Evolutionary conservation across 2,329 filamentous ascomycete genomes (phyloP).

Genomic region (Gaeumannomyces sp.): DNA sequence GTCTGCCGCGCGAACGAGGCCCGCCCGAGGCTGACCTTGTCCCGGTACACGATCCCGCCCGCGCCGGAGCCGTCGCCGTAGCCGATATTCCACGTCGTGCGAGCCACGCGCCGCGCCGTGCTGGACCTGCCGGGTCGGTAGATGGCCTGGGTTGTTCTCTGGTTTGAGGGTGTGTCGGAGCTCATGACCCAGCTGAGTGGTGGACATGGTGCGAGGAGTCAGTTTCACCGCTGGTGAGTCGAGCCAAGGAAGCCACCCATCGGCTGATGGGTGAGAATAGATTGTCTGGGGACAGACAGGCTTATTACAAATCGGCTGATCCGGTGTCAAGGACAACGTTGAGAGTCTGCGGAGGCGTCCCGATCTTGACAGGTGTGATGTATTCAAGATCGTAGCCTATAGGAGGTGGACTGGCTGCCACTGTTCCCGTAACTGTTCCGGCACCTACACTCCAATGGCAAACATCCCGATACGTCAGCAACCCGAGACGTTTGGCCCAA

Average conservation of each 20-base stretch:
- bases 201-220: neutral
- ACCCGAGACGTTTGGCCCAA: neutral
- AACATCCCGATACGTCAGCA: neutral
- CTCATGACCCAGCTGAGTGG: slow-evolving; percentile 35
- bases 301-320: slow-evolving; percentile 20
- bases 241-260: neutral
- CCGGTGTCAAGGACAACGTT: slow-evolving; percentile 13
- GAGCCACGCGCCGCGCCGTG: slow-evolving; percentile 28
- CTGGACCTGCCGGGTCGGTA: slow-evolving; percentile 31
- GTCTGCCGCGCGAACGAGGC: slow-evolving; percentile 35
- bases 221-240: too few relatives aligned
- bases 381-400: slow-evolving; percentile 19
- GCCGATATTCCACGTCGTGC: slow-evolving; percentile 29
- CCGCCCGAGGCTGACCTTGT: slow-evolving; percentile 35
- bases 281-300: neutral
- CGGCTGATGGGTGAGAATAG: neutral
- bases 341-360: slow-evolving; percentile 16
- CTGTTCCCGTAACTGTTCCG: neutral
- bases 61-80: slow-evolving; percentile 37
- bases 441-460: slow-evolving; percentile 4
- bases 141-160: slow-evolving; percentile 30
- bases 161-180: slow-evolving; percentile 23
- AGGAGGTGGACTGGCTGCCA: slow-evolving; percentile 17
- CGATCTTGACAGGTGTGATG: slow-evolving; percentile 27
- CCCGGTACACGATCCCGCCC: slow-evolving; percentile 35